Base-by-base conservation (phyloP, 2,329 filamentous ascomycete genomes). In the Acephala macrosclerotiorum region DNA sequence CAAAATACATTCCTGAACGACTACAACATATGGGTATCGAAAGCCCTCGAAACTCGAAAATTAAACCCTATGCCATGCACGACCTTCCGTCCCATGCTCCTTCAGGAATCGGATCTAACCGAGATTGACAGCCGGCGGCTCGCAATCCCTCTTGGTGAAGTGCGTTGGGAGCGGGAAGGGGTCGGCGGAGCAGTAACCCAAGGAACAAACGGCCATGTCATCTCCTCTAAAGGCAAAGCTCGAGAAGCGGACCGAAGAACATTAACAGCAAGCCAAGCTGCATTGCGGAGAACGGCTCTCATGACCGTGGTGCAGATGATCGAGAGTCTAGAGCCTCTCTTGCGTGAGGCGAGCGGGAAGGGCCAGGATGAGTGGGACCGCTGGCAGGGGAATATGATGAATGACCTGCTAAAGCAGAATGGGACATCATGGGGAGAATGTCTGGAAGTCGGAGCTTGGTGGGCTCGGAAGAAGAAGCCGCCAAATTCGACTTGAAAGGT, bases 311-410 rank as follows among this genome's bases (percentile, higher is more conserved):
- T 96, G 60, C 91, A 94, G 76, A 87, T 93, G 84, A 92, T 97
- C 61, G 92, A 96, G 76, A 91, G 90, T 68, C 81, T 97, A 73
- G 94, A 97, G 78, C 92, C 93, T 5, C 80, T 96, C 65, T 81
- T 97, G 71, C 87, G 91, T 72, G 91, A 97, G 73, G 88, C 89
- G 55, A 96, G 91, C 74, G 91, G 91, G 16, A 97, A 97, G 82
- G 93, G 91, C 73, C 88, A 92, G 75, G 93, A 97, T 72, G 94
- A 97, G 80, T 97, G 94, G 94, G 92, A 96, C 77, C 84, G 88
- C 49, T 97, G 94, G 94, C 88, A 92, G 80, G 89, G 90, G 47
- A 92, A 90, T 78, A 92, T 97, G 91, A 95, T 93, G 85, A 87
- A 87, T 56, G 91, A 96, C 78, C 79, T 97, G 74, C 85, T 97